phyloP scores from a whole-genome alignment of 1,284 basidiomycete species.

The Meira nashicola region DNA sequence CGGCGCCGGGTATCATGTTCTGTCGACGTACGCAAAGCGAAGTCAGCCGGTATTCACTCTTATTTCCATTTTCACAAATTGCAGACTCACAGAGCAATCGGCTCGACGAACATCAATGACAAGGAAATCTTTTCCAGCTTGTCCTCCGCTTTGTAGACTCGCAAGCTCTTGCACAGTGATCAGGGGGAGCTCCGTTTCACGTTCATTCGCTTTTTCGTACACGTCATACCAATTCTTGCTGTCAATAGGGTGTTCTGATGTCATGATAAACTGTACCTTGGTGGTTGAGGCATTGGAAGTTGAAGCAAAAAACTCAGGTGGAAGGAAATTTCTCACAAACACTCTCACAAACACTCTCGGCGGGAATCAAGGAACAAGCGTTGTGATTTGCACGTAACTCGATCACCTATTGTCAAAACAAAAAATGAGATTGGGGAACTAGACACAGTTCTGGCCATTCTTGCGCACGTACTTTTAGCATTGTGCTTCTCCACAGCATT shows the following conservation, averaged over 20 bases:
- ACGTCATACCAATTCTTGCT: constrained; percentile 8
- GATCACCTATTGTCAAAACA: too few relatives aligned
- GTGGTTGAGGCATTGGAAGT: too few relatives aligned
- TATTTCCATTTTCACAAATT: constrained; percentile 2
- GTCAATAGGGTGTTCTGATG: constrained; percentile 10
- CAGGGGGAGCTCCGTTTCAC: neutral
- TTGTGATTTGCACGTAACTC: too few relatives aligned
- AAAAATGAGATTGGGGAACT: too few relatives aligned
- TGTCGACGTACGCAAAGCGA: constrained; percentile 2
- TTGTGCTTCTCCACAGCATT: too few relatives aligned
- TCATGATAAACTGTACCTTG: too few relatives aligned
- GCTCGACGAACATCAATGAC: constrained; percentile 37
- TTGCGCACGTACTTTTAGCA: too few relatives aligned
- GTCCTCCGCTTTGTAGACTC: neutral
- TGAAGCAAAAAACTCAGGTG: too few relatives aligned
- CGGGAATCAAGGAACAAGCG: too few relatives aligned
- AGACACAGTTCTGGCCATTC: too few relatives aligned
- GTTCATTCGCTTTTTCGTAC: neutral
- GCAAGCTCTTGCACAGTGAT: constrained; percentile 13
- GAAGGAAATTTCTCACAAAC: too few relatives aligned
- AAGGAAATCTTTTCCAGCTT: constrained; percentile 27
- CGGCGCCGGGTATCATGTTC: constrained; percentile 47
- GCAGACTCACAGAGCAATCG: constrained; percentile 29
- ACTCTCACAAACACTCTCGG: too few relatives aligned
- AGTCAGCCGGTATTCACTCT: neutral